These are phyloP conservation scores for Aphanomyces cochlioides DNA, from an alignment of 352 stramenopile species.

Conservation along the genomic window DNA sequence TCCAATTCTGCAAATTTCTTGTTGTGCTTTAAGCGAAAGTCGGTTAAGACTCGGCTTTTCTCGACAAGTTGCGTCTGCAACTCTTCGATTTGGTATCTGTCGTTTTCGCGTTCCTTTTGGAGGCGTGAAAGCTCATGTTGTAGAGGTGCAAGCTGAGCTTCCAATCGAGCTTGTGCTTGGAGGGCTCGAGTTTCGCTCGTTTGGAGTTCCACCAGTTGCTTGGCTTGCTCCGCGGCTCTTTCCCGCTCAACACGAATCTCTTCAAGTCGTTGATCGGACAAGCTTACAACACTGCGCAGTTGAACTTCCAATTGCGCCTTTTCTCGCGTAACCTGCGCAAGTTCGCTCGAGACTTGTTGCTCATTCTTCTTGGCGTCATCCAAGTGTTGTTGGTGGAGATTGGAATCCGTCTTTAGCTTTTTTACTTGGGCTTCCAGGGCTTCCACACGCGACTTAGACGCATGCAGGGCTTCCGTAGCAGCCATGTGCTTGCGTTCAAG, in stretches of 20 bases:
- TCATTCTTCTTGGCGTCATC: conserved; percentile 37
- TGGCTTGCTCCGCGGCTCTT: conserved; percentile 49
- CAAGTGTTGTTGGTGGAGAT: conserved; percentile 36
- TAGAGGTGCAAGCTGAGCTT: conserved; percentile 58
- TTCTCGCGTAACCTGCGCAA: conserved; percentile 45
- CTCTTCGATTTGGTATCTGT: conserved; percentile 56
- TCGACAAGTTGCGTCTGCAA: conserved; percentile 59
- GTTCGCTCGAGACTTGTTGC: conserved; percentile 27
- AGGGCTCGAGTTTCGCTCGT: conserved; percentile 62
- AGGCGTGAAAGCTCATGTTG: conserved; percentile 46
- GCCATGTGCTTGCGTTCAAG: conserved; percentile 67
- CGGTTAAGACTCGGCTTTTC: conserved; percentile 60
- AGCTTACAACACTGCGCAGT: conserved; percentile 43
- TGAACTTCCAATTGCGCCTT: conserved; percentile 55
- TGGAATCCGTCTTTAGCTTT: conserved; percentile 33
- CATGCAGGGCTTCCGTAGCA: conserved; percentile 55
- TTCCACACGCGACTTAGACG: conserved; percentile 57
- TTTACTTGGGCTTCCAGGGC: conserved; percentile 40
- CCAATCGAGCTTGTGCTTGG: conserved; percentile 51
- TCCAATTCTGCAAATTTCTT: conserved; percentile 59
- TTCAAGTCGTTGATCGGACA: conserved; percentile 55
- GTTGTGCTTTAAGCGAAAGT: conserved; percentile 51
- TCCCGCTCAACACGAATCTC: conserved; percentile 59
- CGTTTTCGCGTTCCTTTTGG: conserved; percentile 49
- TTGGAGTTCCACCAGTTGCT: conserved; percentile 50